phyloP scores from a whole-genome alignment of 768 basidiomycete species.

The Collybia nuda region DNA sequence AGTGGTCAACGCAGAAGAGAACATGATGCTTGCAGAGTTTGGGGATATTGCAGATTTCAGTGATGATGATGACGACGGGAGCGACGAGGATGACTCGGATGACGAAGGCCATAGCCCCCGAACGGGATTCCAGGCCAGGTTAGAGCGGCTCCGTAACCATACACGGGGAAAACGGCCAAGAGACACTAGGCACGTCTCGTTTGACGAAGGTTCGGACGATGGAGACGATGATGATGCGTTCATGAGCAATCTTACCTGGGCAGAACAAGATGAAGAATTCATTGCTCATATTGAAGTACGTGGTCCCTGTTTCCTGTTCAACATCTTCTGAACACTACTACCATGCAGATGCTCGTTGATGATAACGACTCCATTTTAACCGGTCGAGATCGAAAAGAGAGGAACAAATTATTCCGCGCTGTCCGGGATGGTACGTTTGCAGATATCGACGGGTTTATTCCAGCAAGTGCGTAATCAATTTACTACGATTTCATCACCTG shows the following conservation, averaged over 20 bases:
- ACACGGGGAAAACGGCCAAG: constrained; percentile 21
- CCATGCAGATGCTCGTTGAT: constrained; percentile 56
- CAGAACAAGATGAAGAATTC: constrained; percentile 59
- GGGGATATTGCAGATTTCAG: constrained; percentile 22
- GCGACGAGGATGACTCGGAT: constrained; percentile 34
- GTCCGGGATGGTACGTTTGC: constrained; percentile 57
- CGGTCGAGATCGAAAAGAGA: constrained; percentile 43
- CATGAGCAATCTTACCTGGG: constrained; percentile 27
- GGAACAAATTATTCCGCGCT: constrained; percentile 59
- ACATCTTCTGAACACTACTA: neutral
- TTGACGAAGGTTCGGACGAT: constrained; percentile 30
- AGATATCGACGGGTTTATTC: constrained; percentile 37
- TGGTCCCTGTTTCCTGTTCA: neutral
- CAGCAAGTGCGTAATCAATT: constrained; percentile 48
- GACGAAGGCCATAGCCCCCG: constrained; percentile 37
- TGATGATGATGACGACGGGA: constrained; percentile 33
- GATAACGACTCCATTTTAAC: constrained; percentile 51
- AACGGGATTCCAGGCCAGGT: constrained; percentile 44
- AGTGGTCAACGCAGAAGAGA: constrained; percentile 45
- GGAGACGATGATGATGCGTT: constrained; percentile 28
- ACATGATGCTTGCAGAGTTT: constrained; percentile 36
- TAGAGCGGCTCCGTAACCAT: constrained; percentile 36
- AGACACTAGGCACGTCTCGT: constrained; percentile 19
- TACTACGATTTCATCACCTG: neutral
- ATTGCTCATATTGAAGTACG: constrained; percentile 55